Base-by-base conservation (phyloP, 2,329 filamentous ascomycete species). In the Phialophora macrospora region DNA sequence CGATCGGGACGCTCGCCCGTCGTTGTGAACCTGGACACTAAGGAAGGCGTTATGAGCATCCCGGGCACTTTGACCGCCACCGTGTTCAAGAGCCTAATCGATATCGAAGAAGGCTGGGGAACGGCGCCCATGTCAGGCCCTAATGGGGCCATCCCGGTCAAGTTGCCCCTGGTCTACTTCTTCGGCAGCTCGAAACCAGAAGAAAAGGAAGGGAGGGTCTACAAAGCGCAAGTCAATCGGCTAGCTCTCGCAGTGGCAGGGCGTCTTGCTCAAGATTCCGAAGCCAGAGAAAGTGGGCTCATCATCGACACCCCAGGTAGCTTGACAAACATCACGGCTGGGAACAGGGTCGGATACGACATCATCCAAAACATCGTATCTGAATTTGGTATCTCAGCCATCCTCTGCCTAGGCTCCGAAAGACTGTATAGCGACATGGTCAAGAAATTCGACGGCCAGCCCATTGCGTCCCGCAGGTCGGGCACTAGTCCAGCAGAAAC, bases 81-180 rank as follows among this genome's bases (percentile, higher is more conserved):
- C n/a, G 91, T 92, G 4, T 93, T 96, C 74, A 90, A 90, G 9
- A 92, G 90, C 0, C 86, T 96, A 72, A 86, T 98, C 80, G 94
- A 98, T 77, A 84, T 96, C 0, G 91, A 94, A 73, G 89, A 92
- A 67, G 92, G 91, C 22, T 97, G 93, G 88, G 95, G 95, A 9
- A 92, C 86, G 71, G 93, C 92, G 72, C 93, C 94, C 0, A 96
- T 93, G 73, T 96, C 91, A 70, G 95, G 94, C 0, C 93, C 95
- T 0, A 72, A 72, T 46, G 95, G 90, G 72, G 86, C 88, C 0
- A 88, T 96, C 20, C 93, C 94, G 0, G 92, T 97, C 60, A 98
- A 97, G 81, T 83, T 97, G 72, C 95, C 95, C 4, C 80, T 99
- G 61, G 92, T 94, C 30, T 96, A 97, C 75, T 92, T 93, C 77